Evolutionary conservation across 139 green algal species (phyloP), one percentile per base, ranked within the genome.

Genomic region (Chlamydomonas asymmetrica): DNA sequence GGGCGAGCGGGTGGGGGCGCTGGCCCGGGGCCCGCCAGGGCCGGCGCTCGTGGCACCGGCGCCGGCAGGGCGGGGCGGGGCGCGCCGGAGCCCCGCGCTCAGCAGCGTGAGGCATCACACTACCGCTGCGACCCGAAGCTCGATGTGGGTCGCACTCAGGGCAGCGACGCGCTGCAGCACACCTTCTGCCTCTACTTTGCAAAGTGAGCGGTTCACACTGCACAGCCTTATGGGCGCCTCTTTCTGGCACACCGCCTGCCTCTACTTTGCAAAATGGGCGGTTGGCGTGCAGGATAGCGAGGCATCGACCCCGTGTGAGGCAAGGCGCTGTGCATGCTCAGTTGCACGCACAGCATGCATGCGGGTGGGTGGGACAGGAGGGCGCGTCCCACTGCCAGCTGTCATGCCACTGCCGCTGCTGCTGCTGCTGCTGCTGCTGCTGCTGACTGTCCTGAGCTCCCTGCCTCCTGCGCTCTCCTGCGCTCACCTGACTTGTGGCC

Each of bases 171-270:
- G 5, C 76, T 84, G 23, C 71, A 75, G 39, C 60, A 63, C 61
- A 82, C 79, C 60, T 92, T 88, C 67, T 94, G 90, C 77, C 32
- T 89, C 54, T 94, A 92, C 81, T 94, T 94, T 84, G 83, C 87
- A 1, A 89, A 85, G 85, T 88, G 45, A 34, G 67, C 31, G 43
- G 38, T 13, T 6, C 52, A 61, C 52, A 34, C 52, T 34, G 45
- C 52, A 61, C 20, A 20, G 52, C 52, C 27, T 22, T 34, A n/a
- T n/a, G n/a, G n/a, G 87, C 27, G 54, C 77, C 25, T 75, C 79
- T 4, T 77, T 84, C 18, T 68, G 73, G 39, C 60, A 63, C 61
- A 82, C 79, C 60, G 91, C 87, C 67, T 94, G 90, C 77, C 32
- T 89, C 54, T 94, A 92, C 81, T 94, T 94, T 84, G 83, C 87